These are phyloP conservation scores for Hyphodiscus hymeniophilus DNA, from an alignment of 495 filamentous ascomycete species.

Conservation along the genomic window DNA sequence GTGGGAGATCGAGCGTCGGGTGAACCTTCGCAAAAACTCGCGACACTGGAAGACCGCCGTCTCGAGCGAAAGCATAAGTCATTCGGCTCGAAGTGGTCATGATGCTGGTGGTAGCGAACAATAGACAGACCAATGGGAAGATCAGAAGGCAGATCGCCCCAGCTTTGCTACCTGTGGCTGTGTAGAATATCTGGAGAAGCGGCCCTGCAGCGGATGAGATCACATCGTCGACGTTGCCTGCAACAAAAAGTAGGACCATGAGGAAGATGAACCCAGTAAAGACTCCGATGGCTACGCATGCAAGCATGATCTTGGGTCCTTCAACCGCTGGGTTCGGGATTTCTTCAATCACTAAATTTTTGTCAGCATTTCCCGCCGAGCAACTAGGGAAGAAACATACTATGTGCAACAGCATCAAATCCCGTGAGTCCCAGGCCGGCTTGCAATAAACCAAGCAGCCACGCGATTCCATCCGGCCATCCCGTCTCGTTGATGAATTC, in stretches of 20 bases:
- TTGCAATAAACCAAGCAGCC: conserved; percentile 55
- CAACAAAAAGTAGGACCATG: conserved; percentile 55
- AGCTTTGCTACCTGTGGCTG: conserved; percentile 56
- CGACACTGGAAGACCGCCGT: conserved; percentile 63
- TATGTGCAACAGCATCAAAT: conserved; percentile 56
- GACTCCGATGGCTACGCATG: conserved; percentile 28
- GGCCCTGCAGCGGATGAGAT: conserved; percentile 56
- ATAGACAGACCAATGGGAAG: conserved; percentile 63
- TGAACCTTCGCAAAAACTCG: conserved; percentile 57
- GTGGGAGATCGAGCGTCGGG: conserved; percentile 52
- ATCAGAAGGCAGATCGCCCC: conserved; percentile 62
- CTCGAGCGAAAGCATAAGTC: conserved; percentile 67
- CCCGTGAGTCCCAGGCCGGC: conserved; percentile 53
- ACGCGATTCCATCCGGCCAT: conserved; percentile 54
- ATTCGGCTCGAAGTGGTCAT: conserved; percentile 74
- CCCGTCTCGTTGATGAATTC: conserved; percentile 53
- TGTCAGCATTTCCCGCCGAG: not conserved
- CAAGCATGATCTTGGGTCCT: conserved; percentile 29
- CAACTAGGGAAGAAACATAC: not conserved
- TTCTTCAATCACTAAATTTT: conserved; percentile 38
- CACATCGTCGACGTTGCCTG: conserved; percentile 48
- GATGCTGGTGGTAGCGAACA: conserved; percentile 63
- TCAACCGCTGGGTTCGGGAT: conserved; percentile 30
- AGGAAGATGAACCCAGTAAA: conserved; percentile 52
- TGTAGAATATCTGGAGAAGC: conserved; percentile 61